Conservation (phyloP, 2,329 filamentous ascomycete genomes). For the Colletotrichum acutatum region DNA sequence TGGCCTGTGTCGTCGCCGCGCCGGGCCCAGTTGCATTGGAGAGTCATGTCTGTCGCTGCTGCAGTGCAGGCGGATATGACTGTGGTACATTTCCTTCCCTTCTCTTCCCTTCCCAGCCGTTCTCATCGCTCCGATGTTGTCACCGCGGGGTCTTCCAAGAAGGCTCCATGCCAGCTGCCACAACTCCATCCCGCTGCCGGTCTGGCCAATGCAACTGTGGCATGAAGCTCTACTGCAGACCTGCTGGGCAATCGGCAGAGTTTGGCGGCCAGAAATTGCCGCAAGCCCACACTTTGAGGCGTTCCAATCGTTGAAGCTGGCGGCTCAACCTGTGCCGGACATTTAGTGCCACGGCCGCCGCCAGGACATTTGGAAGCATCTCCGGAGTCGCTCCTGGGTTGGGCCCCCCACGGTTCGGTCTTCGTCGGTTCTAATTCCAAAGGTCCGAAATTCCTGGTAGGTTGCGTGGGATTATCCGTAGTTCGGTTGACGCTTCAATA, state of each 20-base stretch:
- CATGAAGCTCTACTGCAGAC: constrained; percentile 27
- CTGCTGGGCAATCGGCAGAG: constrained; percentile 26
- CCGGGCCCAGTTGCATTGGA: constrained; percentile 28
- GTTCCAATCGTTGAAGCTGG: constrained; percentile 32
- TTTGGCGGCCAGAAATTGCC: constrained; percentile 33
- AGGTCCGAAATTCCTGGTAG: background rate
- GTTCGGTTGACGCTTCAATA: background rate
- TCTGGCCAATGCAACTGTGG: constrained; percentile 33
- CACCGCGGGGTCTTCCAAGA: constrained; percentile 19
- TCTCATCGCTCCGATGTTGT: constrained; percentile 19
- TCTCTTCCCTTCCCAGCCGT: background rate
- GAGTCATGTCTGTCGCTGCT: constrained; percentile 24
- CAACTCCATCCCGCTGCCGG: constrained; percentile 27
- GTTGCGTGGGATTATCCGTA: background rate
- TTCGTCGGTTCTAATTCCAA: constrained; percentile 14
- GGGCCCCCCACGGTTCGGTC: constrained; percentile 23
- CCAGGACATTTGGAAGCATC: background rate
- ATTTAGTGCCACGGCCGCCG: constrained; percentile 20
- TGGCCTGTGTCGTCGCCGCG: constrained; percentile 7
- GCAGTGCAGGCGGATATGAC: constrained; percentile 27
- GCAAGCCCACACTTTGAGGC: constrained; percentile 32
- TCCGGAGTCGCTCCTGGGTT: constrained; percentile 23
- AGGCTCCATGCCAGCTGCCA: constrained; percentile 9
- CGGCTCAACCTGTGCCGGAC: constrained; percentile 11
- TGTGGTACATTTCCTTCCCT: constrained; percentile 16